These are phyloP conservation scores for Umbelopsis isabellina DNA, from an alignment of 192 early-diverging fungal genomes.

Conservation along the genomic window DNA sequence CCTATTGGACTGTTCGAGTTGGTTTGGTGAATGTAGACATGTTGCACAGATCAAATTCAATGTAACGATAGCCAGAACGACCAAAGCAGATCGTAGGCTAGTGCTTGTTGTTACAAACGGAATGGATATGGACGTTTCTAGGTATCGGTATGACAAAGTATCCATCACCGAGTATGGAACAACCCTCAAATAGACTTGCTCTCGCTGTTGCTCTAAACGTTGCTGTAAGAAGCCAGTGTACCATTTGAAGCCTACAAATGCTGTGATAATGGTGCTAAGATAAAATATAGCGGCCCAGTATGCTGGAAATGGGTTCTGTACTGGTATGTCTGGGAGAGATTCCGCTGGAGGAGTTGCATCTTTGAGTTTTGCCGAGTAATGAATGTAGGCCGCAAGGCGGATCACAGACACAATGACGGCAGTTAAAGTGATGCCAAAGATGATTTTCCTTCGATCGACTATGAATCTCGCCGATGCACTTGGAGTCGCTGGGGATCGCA, in stretches of 20 bases:
- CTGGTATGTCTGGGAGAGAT: neutral
- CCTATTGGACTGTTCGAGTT: neutral
- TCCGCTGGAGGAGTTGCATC: neutral
- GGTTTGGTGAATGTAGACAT: neutral
- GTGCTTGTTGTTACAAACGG: constrained; percentile 2
- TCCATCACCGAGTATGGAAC: neutral
- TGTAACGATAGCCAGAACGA: neutral
- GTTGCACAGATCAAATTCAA: neutral
- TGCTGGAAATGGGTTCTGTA: neutral
- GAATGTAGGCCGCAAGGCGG: constrained; percentile 6
- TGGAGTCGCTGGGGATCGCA: neutral
- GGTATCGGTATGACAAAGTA: neutral
- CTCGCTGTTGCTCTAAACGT: neutral
- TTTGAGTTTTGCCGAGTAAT: constrained; percentile 13
- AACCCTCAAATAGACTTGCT: neutral
- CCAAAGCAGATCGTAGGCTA: neutral
- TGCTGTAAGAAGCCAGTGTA: neutral
- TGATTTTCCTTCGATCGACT: neutral
- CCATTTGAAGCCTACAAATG: neutral
- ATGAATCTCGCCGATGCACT: neutral
- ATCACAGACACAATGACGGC: constrained; percentile 8
- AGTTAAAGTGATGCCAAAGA: neutral
- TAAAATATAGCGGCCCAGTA: constrained; percentile 3
- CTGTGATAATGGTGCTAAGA: neutral
- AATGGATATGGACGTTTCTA: neutral